Conservation (phyloP, 345 rosid genomes). For the Citrus unshiu region DNA sequence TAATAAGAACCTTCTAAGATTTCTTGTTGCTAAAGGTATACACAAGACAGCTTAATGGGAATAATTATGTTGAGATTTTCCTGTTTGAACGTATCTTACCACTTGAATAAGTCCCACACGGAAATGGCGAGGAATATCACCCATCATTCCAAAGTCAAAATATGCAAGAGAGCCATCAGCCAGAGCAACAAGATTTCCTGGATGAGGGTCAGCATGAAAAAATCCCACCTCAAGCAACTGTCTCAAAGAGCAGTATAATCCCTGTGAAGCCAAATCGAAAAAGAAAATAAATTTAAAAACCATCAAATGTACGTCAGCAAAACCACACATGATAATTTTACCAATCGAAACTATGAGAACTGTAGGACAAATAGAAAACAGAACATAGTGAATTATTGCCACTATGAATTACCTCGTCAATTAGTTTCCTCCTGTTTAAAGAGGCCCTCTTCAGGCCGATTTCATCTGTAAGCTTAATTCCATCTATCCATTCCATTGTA, state of each 20-base stretch:
- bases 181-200: conserved; percentile 94
- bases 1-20: background rate
- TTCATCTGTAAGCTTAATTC: conserved; percentile 90
- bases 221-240: conserved; percentile 96
- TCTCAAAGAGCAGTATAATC: conserved; percentile 84
- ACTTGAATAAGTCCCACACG: conserved; percentile 94
- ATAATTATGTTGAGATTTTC: background rate
- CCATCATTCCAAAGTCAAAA: conserved; percentile 99
- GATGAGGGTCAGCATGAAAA: conserved; percentile 99
- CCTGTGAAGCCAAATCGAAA: conserved; percentile 41
- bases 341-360: background rate
- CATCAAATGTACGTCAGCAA: background rate
- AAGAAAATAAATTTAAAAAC: background rate
- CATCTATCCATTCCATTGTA: conserved; percentile 98
- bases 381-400: background rate
- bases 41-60: conserved; percentile 1
- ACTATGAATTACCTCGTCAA: conserved; percentile 62
- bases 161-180: conserved; percentile 72
- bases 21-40: background rate
- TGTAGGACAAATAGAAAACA: background rate
- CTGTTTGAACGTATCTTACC: conserved; percentile 41
- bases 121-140: conserved; percentile 90
- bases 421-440: conserved; percentile 68
- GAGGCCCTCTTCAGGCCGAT: conserved; percentile 45
- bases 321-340: background rate